Evolutionary conservation across 306 rosid genomes (phyloP).

Genomic region (Medicago truncatula): MtrunA17r5.0-ANR NC_053045.1:64357001-64357500

Average conservation of each 20-base stretch:
- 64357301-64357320: background rate
- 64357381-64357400: conserved; percentile 29
- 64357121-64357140: background rate
- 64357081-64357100: background rate
- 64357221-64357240: background rate
- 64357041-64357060: too few relatives aligned
- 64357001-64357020: background rate
- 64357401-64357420: conserved; percentile 66
- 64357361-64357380: background rate
- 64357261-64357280: background rate
- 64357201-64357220: background rate
- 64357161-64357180: background rate
- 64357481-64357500: conserved; percentile 78
- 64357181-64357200: background rate
- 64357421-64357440: conserved; percentile 74
- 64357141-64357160: background rate
- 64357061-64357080: too few relatives aligned
- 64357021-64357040: too few relatives aligned
- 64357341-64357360: conserved; percentile 10
- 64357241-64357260: background rate
- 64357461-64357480: conserved; percentile 80
- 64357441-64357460: conserved; percentile 73
- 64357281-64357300: background rate
- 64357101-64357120: background rate
- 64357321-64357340: background rate